Base-by-base conservation (phyloP, 1,284 basidiomycete genomes). In the Sphagnurus paluster region DNA sequence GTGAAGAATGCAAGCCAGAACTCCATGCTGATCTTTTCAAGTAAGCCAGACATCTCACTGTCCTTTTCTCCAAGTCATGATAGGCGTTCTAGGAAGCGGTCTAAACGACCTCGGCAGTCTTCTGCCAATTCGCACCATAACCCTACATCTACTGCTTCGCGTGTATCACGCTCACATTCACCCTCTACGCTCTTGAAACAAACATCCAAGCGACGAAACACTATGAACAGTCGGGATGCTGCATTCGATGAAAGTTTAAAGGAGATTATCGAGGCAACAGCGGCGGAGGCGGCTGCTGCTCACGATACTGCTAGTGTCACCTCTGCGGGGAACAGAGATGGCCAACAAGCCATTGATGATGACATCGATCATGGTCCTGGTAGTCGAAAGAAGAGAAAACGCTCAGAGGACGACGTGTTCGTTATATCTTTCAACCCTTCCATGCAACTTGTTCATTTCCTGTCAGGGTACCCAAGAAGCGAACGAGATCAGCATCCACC, bases 201-300 rank as follows among this genome's bases (percentile, higher is more conserved):
- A 43, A 73, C 79, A n/a, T 75, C 83, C 26, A 96, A 94, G 69
- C 82, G 92, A 49, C 77, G 95, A 50, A 93, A 91, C 58, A 98
- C 96, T 45, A 97, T 99, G 93, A 99, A 98, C 66, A 95, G 91
- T 60, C 77, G 95, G 48, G 95, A 97, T 62, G 90, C 94, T 5
- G 91, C 89, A 3, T 97, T 96, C 63, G 93, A 97, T 61, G 91
- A 95, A 64, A 89, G 85, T 52, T 63, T 85, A 45, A 83, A 85
- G 62, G 81, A 84, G 55, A 71, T 87, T 43, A 80, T 89, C 37
- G 82, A 87, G 56, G 77, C 79, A 35, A 83, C 80, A n/a, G 82
- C 81, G 17, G 80, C 80, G 6, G 87, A 88, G 60, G 81, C 80
- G 26, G 79, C 76, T 16, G 75, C 75, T 34, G 72, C 69, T 17